These are phyloP conservation scores for Verticillium zaregamsianum DNA, from an alignment of 2,329 filamentous ascomycete species.

Conservation along the genomic window DNA sequence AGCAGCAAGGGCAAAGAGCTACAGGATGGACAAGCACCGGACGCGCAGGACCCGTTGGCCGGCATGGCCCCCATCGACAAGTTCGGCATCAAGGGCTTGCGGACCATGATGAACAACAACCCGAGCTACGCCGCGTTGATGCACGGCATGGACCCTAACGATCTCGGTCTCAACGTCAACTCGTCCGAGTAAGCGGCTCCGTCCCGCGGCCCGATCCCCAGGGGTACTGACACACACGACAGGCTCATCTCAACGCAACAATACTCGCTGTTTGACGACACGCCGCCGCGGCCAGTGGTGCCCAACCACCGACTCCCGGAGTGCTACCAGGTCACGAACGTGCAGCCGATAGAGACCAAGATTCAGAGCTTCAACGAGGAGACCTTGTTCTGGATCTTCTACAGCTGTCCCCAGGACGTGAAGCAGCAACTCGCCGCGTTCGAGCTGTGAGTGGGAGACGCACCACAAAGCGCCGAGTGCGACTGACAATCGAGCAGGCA, in stretches of 20 bases:
- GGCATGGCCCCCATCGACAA: slow-evolving; percentile 61
- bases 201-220: background rate
- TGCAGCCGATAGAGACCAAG: slow-evolving; percentile 61
- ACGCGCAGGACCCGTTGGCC: slow-evolving; percentile 51
- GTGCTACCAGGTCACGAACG: slow-evolving; percentile 64
- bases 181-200: slow-evolving; percentile 48
- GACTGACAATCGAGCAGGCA: slow-evolving; percentile 35
- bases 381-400: slow-evolving; percentile 67
- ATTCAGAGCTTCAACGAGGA: slow-evolving; percentile 65
- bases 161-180: slow-evolving; percentile 53
- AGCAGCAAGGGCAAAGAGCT: slow-evolving; percentile 37
- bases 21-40: slow-evolving; percentile 24
- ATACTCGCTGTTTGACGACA: slow-evolving; percentile 58
- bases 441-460: slow-evolving; percentile 50
- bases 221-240: slow-evolving; percentile 13
- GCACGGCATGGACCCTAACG: slow-evolving; percentile 53
- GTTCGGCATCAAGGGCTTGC: slow-evolving; percentile 61
- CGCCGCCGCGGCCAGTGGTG: slow-evolving; percentile 53
- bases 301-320: slow-evolving; percentile 57
- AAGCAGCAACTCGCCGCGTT: slow-evolving; percentile 61
- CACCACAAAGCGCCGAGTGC: background rate
- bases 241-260: slow-evolving; percentile 55
- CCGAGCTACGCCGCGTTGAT: slow-evolving; percentile 59
- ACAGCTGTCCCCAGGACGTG: slow-evolving; percentile 58
- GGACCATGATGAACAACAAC: slow-evolving; percentile 60